phyloP scores from a whole-genome alignment of 768 basidiomycete species.

The Galerina marginata region DNA sequence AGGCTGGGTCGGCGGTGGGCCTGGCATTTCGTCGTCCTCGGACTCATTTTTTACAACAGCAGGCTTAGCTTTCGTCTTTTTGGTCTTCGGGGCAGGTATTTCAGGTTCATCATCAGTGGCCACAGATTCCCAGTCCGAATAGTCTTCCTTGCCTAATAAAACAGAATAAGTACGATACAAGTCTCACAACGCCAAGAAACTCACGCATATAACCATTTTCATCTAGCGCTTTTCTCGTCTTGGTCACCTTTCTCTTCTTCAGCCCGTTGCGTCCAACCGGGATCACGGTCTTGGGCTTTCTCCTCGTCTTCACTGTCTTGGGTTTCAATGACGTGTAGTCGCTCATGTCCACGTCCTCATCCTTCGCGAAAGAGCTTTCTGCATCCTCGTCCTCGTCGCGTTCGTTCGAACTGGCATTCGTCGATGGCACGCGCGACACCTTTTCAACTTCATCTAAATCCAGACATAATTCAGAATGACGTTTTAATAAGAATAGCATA shows the following conservation, averaged over 20 bases:
- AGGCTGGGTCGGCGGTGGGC: constrained; percentile 1
- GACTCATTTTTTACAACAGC: constrained; percentile 26
- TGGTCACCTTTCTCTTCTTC: constrained; percentile 72
- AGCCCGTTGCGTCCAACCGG: constrained; percentile 81
- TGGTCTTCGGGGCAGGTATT: constrained; percentile 22
- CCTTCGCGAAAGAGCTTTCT: constrained; percentile 15
- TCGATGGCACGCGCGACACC: constrained; percentile 23
- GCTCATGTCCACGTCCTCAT: constrained; percentile 45
- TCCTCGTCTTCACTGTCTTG: constrained; percentile 47
- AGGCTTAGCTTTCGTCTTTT: constrained; percentile 29
- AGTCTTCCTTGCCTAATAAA: constrained; percentile 71
- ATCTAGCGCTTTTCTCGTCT: constrained; percentile 58
- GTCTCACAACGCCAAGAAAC: constrained; percentile 20
- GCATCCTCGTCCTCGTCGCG: constrained; percentile 30
- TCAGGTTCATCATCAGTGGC: constrained; percentile 55
- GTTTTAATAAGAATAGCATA: neutral
- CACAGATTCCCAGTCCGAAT: constrained; percentile 82
- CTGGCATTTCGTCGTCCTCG: constrained; percentile 17
- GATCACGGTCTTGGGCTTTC: constrained; percentile 66
- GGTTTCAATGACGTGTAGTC: constrained; percentile 40
- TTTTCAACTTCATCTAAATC: constrained; percentile 24
- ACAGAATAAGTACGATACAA: neutral
- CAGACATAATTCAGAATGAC: neutral
- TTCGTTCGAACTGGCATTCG: constrained; percentile 21
- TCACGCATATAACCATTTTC: constrained; percentile 78